phyloP scores from a whole-genome alignment of 192 early-diverging fungal species.

The Coemansia sp. region DNA sequence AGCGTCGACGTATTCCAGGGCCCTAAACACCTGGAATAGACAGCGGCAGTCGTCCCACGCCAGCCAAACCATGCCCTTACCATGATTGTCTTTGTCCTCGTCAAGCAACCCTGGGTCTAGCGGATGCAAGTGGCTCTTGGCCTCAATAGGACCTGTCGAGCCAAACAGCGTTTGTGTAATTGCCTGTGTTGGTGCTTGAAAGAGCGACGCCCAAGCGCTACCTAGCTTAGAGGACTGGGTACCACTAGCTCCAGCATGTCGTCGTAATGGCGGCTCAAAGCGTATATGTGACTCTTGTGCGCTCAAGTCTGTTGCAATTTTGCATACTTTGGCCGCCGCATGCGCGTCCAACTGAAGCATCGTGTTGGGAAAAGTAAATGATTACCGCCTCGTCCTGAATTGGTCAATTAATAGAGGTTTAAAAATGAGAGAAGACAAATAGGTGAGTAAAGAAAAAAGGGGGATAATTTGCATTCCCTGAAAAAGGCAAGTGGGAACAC shows the following conservation, averaged over 20 bases:
- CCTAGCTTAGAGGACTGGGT: slow-evolving; percentile 23
- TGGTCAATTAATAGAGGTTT: neutral
- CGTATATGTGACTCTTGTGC: slow-evolving; percentile 31
- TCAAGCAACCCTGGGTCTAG: slow-evolving; percentile 25
- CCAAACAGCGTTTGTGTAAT: slow-evolving; percentile 33
- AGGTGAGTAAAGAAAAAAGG: neutral
- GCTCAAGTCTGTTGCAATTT: slow-evolving; percentile 38
- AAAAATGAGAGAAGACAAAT: slow-evolving; percentile 5
- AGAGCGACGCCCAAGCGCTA: slow-evolving; percentile 31
- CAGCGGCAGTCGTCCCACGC: slow-evolving; percentile 53
- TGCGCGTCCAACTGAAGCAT: slow-evolving; percentile 27
- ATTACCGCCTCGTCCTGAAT: neutral
- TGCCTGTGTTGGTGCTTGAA: slow-evolving; percentile 39
- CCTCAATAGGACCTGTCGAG: neutral
- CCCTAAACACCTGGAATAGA: slow-evolving; percentile 33
- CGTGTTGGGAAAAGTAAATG: neutral
- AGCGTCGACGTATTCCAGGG: slow-evolving; percentile 48
- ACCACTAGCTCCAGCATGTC: neutral
- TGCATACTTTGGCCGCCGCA: slow-evolving; percentile 42
- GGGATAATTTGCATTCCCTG: slow-evolving; percentile 1
- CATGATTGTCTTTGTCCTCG: neutral
- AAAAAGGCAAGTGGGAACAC: neutral
- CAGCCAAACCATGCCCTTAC: slow-evolving; percentile 46
- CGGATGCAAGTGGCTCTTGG: slow-evolving; percentile 16
- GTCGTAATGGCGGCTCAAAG: slow-evolving; percentile 24